Conservation (phyloP, 352 stramenopile genomes). For the Phytopythium ostracodes region DNA sequence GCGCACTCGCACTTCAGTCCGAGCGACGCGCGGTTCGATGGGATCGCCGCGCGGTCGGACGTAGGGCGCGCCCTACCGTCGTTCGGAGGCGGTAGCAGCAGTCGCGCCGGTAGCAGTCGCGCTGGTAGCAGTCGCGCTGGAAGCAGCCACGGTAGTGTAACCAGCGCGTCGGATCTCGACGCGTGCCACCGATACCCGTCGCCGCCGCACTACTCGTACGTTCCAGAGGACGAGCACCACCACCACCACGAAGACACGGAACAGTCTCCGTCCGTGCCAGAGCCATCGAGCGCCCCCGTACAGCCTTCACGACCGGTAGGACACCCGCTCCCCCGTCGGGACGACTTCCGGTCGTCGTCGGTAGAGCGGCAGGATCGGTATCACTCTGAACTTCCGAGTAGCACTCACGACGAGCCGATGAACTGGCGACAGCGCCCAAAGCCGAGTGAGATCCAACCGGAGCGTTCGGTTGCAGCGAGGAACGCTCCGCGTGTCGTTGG, state of each 20-base stretch:
- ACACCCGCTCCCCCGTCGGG: neutral
- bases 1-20: slow-evolving; percentile 22
- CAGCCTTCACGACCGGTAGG: neutral
- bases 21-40: slow-evolving; percentile 26
- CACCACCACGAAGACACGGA: neutral
- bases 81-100: neutral
- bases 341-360: neutral
- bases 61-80: neutral
- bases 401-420: neutral
- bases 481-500: neutral
- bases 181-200: slow-evolving; percentile 2
- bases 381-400: too few relatives aligned
- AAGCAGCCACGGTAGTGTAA: neutral
- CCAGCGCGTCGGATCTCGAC: neutral
- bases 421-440: slow-evolving; percentile 4
- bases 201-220: slow-evolving; percentile 4
- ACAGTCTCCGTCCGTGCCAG: neutral
- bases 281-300: neutral
- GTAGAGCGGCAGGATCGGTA: neutral
- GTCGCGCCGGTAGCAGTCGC: too few relatives aligned
- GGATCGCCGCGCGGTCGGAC: slow-evolving; percentile 7
- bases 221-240: slow-evolving; percentile 4
- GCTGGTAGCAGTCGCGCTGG: neutral
- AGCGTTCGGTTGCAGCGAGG: neutral
- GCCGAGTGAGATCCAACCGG: neutral